Conservation (phyloP, 768 basidiomycete species). For the Suillus spraguei region DNA sequence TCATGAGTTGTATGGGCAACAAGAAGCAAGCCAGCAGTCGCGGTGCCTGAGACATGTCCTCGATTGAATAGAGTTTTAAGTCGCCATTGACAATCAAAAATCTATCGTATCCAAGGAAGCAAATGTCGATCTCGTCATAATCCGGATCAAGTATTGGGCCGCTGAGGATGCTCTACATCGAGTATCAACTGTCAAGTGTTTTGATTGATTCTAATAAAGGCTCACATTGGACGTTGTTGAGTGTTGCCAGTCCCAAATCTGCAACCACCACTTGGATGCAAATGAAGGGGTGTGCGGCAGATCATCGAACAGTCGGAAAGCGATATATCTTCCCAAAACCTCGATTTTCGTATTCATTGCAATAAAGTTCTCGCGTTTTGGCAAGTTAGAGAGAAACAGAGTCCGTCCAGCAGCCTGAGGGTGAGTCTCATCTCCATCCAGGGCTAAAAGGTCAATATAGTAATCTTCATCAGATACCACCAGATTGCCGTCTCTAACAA, state of each 20-base stretch:
- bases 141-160: not conserved
- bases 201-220: not conserved
- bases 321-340: not conserved
- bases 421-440: not conserved
- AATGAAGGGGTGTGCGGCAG: not conserved
- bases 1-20: not conserved
- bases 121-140: not conserved
- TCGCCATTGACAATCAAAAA: not conserved
- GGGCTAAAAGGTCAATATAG: not conserved
- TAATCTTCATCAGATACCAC: not conserved
- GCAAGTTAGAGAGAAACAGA: not conserved
- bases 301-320: not conserved
- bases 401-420: not conserved
- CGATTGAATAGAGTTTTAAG: constrained; percentile 1
- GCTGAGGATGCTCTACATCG: not conserved
- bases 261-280: not conserved
- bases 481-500: not conserved
- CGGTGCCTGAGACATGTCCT: not conserved
- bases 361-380: not conserved
- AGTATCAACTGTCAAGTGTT: not conserved
- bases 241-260: constrained; percentile 4
- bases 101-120: not conserved
- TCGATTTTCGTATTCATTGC: not conserved
- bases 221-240: not conserved
- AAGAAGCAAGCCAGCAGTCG: not conserved